A percentile compares a stretch with the other conserved stretches of the same genome.
Evolutionary conservation across 2,329 filamentous ascomycete genomes (phyloP).

Genomic region (Penicillium expansum): DNA sequence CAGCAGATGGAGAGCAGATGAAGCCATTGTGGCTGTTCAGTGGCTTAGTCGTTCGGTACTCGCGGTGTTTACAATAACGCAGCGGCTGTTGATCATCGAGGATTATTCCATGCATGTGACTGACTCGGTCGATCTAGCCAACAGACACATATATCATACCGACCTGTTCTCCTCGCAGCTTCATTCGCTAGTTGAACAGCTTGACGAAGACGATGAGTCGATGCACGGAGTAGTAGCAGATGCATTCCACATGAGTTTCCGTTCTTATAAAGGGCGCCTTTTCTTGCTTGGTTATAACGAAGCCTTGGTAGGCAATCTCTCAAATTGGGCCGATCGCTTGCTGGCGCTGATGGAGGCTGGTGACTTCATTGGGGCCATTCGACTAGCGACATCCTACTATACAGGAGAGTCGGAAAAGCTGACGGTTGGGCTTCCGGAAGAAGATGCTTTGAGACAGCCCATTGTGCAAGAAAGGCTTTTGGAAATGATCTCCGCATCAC

Average conservation of each 20-base stretch:
- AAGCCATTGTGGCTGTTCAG: slow-evolving; percentile 92
- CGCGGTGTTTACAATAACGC: slow-evolving; percentile 87
- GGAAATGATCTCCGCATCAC: slow-evolving; percentile 88
- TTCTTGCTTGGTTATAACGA: slow-evolving; percentile 95
- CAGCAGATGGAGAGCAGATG: slow-evolving; percentile 88
- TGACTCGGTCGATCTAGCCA: slow-evolving; percentile 86
- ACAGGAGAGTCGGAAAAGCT: slow-evolving; percentile 88
- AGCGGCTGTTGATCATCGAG: slow-evolving; percentile 87
- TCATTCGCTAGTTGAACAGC: slow-evolving; percentile 77
- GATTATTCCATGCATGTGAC: slow-evolving; percentile 86
- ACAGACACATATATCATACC: slow-evolving; percentile 87
- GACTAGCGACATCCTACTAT: slow-evolving; percentile 88
- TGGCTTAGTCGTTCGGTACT: slow-evolving; percentile 95
- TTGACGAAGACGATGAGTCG: slow-evolving; percentile 80
- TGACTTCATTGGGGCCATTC: slow-evolving; percentile 90
- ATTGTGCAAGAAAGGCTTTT: slow-evolving; percentile 86
- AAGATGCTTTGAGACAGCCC: slow-evolving; percentile 68
- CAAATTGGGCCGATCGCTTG: slow-evolving; percentile 94
- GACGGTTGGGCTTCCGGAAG: slow-evolving; percentile 88
- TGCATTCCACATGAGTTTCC: slow-evolving; percentile 97
- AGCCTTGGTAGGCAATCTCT: slow-evolving; percentile 82
- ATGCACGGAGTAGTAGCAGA: slow-evolving; percentile 97
- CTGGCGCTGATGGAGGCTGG: slow-evolving; percentile 94
- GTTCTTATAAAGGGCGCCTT: slow-evolving; percentile 86
- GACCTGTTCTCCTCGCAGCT: slow-evolving; percentile 89